A percentile compares a stretch with the other conserved stretches of the same genome.
Conservation (phyloP, 768 basidiomycete genomes). For the Auricularia cornea region DNA sequence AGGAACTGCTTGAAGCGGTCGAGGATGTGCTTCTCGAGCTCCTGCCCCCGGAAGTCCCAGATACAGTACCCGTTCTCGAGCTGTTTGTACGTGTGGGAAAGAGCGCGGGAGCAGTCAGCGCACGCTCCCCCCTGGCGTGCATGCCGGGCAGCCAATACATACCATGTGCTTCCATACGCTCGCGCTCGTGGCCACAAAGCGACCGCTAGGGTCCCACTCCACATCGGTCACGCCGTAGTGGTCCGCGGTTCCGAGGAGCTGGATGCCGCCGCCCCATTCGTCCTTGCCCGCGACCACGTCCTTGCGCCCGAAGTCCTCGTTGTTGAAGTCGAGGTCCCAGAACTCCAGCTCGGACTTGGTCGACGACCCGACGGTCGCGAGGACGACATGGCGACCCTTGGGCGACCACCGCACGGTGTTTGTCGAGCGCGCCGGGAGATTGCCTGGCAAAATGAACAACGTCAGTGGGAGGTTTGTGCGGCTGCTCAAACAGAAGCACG, state of each 20-base stretch:
- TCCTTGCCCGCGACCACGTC: constrained; percentile 42
- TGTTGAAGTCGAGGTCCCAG: constrained; percentile 93
- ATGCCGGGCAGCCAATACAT: constrained; percentile 21
- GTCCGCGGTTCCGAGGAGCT: constrained; percentile 77
- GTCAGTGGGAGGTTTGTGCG: too few relatives aligned
- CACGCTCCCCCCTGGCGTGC: neutral
- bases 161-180: constrained; percentile 95
- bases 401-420: constrained; percentile 98
- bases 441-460: constrained; percentile 43
- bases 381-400: constrained; percentile 87
- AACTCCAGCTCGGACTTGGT: constrained; percentile 97
- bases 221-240: constrained; percentile 97
- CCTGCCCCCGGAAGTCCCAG: constrained; percentile 98
- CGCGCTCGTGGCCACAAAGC: constrained; percentile 87
- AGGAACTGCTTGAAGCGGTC: constrained; percentile 99
- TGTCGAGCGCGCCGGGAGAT: constrained; percentile 72
- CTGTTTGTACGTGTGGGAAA: constrained; percentile 32
- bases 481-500: constrained; percentile 9
- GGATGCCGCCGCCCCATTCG: constrained; percentile 83
- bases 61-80: constrained; percentile 94
- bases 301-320: constrained; percentile 45
- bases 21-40: constrained; percentile 77
- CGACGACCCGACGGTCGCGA: constrained; percentile 92
- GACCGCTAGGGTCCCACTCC: constrained; percentile 96
- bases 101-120: constrained; percentile 7